A percentile compares a stretch with the other conserved stretches of the same genome.
Conservation (phyloP, 257 asterid genomes). For the Mentha longifolia region DNA sequence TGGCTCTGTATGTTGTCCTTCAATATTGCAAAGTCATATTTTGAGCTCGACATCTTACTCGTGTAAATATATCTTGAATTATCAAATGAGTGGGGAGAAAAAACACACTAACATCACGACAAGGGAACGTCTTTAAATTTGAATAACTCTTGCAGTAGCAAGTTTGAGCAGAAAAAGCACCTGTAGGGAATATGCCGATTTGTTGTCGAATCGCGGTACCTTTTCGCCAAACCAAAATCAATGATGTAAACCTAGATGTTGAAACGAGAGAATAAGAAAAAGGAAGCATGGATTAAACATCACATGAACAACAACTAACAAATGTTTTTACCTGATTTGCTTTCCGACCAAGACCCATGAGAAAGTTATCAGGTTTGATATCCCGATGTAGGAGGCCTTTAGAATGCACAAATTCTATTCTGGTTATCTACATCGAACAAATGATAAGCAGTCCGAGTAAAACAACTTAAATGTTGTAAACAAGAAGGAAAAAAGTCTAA, state of each 20-base stretch:
- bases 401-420: conserved; percentile 90
- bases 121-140: conserved; percentile 9
- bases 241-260: conserved; percentile 75
- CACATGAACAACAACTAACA: conserved; percentile 14
- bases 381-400: conserved; percentile 95
- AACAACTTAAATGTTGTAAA: conserved; percentile 16
- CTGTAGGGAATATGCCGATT: conserved; percentile 95
- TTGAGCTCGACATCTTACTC: not conserved
- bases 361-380: conserved; percentile 94
- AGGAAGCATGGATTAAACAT: conserved; percentile 15
- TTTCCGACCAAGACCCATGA: conserved; percentile 98
- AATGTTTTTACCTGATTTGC: conserved; percentile 78
- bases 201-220: conserved; percentile 81
- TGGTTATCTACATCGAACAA: conserved; percentile 59
- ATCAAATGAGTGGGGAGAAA: conserved; percentile 11
- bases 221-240: conserved; percentile 96
- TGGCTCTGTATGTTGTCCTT: not conserved
- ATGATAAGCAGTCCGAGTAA: conserved; percentile 25
- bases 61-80: conserved; percentile 11
- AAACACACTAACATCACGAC: conserved; percentile 29
- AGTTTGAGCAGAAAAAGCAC: conserved; percentile 45
- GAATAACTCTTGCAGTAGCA: conserved; percentile 27
- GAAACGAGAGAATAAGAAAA: conserved; percentile 22
- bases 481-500: conserved; percentile 22
- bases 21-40: conserved; percentile 24